These are phyloP conservation scores for Dictyostelium capitatum DNA, from an alignment of 78 protist species.

Conservation along the genomic window DNA sequence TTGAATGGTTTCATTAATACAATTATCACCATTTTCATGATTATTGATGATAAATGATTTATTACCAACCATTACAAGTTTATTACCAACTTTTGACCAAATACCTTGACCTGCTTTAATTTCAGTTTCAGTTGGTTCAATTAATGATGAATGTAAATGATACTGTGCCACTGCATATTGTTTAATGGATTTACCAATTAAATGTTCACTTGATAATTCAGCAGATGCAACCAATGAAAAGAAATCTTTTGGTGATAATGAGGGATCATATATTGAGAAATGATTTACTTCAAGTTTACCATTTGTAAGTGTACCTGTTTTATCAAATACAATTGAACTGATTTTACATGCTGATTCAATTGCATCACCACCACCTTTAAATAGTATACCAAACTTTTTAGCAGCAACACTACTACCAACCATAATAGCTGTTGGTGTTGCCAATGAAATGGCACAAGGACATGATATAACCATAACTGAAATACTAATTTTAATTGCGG, in stretches of 20 bases:
- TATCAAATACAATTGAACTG: conserved; percentile 86
- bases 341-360: conserved; percentile 78
- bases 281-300: conserved; percentile 61
- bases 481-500: conserved; percentile 80
- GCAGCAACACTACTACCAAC: conserved; percentile 94
- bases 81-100: not conserved
- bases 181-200: conserved; percentile 35
- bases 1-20: not conserved
- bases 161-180: not conserved
- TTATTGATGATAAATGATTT: not conserved
- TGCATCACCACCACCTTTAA: conserved; percentile 93
- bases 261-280: not conserved
- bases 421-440: conserved; percentile 96
- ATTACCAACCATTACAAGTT: conserved; percentile 3
- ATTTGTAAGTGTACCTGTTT: conserved; percentile 95
- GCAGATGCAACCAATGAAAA: conserved; percentile 22
- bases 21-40: not conserved
- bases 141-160: conserved; percentile 16
- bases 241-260: not conserved
- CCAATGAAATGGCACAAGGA: conserved; percentile 93
- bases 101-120: conserved; percentile 60
- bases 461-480: conserved; percentile 92
- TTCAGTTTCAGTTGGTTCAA: conserved; percentile 20
- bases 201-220: conserved; percentile 45
- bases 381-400: conserved; percentile 77